Base-by-base conservation (phyloP, 2,329 filamentous ascomycete genomes). In the Fusarium phyllophilum region DNA sequence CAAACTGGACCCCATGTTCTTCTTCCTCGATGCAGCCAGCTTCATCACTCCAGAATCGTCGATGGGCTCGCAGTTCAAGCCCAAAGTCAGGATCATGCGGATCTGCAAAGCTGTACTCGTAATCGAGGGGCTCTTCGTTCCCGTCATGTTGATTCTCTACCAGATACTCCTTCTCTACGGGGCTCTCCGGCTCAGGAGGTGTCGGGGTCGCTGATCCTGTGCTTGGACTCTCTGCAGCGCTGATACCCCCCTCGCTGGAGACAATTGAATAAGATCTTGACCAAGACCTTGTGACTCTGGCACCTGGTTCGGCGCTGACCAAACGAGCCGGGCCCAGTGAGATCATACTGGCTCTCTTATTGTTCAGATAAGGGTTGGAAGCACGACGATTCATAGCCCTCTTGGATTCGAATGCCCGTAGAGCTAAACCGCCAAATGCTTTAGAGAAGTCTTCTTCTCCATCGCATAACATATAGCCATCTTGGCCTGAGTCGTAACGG, bases 1-100 rank as follows among this genome's bases (percentile, higher is more conserved):
- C 75, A 59, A 74, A 70, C 24, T 76, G 69, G 55, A 75, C 54
- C 14, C 68, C 76, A 46, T 78, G 73, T 44, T 81, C 81, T 63
- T 84, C 82, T 72, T 84, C 82, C 46, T 83, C 81, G 58, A 84
- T 84, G 34, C 81, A 77, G 45, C 79, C 79, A 18, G 79, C 79
- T 38, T 82, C 74, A 51, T 82, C 79, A 39, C 79, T 79, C 75
- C 79, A 79, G 45, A 81, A 79, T 44, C 81, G 75, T 59, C 81
- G 78, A 63, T 82, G 81, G 34, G 78, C 75, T 68, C 82, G 82
- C 66, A 84, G 79, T 58, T 83, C 80, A 46, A 84, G 68, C 14
- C 78, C 80, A 45, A 77, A 78, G n/a, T 84, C 82, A 34, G 54
- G 63, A 58, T 82, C 81, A 24, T 74, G 64, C 38, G 68, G 73